phyloP scores from a whole-genome alignment of 306 rosid genomes.

The Sicyos edulis region DNA sequence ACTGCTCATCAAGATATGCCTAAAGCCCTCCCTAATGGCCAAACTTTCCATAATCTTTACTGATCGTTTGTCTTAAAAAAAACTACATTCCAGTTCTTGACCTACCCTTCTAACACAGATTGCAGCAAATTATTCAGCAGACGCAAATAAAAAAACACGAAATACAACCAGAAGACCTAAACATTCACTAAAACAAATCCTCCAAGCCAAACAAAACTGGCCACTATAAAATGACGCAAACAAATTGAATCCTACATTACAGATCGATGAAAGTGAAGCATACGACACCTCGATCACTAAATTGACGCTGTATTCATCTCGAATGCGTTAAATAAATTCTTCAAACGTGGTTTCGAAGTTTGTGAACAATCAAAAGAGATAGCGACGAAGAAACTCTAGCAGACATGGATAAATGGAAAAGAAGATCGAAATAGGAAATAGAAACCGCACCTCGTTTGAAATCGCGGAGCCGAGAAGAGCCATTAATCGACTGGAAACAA shows the following conservation, averaged over 20 bases:
- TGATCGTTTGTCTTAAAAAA: no score
- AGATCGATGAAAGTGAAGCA: constrained; percentile 4
- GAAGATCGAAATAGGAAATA: constrained; percentile 9
- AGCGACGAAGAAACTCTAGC: neutral
- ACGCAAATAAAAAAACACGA: no score
- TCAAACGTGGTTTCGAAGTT: neutral
- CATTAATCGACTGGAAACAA: constrained; percentile 31
- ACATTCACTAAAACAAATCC: neutral
- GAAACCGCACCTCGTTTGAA: constrained; percentile 58
- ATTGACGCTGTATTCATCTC: neutral
- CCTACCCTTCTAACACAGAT: no score
- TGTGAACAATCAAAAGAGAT: neutral
- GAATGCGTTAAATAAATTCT: neutral
- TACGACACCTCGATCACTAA: neutral
- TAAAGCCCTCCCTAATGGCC: no score
- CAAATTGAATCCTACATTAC: neutral
- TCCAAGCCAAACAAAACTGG: no score
- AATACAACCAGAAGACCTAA: neutral
- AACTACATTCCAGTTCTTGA: no score
- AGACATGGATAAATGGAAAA: constrained; percentile 1
- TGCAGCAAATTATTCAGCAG: neutral
- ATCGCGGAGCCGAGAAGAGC: constrained; percentile 66
- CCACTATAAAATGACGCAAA: neutral
- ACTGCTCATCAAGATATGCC: no score
- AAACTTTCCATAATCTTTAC: no score